phyloP scores from a whole-genome alignment of 1,139 yeast species.

The Blastobotrys elegans region DNA sequence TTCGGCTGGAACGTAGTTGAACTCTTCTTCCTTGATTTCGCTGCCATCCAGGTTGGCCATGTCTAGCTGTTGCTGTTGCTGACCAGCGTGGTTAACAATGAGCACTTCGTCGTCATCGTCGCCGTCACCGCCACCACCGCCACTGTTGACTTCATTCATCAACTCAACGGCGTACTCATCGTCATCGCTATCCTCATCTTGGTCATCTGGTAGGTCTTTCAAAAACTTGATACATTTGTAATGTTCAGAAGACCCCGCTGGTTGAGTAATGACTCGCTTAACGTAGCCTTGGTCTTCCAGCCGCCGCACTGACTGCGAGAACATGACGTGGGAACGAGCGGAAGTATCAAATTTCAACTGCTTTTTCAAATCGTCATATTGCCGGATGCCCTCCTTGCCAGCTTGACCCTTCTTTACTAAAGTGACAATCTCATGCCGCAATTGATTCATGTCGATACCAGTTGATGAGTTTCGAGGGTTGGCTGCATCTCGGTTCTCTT shows the following conservation, averaged over 20 bases:
- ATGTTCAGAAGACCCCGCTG: constrained; percentile 43
- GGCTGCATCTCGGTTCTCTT: constrained; percentile 17
- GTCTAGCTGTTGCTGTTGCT: neutral
- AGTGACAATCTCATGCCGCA: constrained; percentile 42
- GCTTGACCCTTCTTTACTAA: constrained; percentile 3
- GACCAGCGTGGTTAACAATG: neutral
- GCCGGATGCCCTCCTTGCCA: constrained; percentile 57
- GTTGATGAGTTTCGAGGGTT: constrained; percentile 20
- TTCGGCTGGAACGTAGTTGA: neutral
- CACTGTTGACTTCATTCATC: constrained; percentile 23
- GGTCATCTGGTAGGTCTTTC: constrained; percentile 42
- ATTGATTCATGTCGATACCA: constrained; percentile 38
- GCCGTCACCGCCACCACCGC: constrained; percentile 23
- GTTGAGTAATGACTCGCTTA: constrained; percentile 53
- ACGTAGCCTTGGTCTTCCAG: constrained; percentile 51
- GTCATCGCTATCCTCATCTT: constrained; percentile 36
- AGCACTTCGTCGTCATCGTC: constrained; percentile 22
- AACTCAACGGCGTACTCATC: constrained; percentile 24
- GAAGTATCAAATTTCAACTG: constrained; percentile 54
- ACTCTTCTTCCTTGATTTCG: constrained; percentile 23
- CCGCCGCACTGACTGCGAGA: constrained; percentile 47
- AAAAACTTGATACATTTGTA: constrained; percentile 58
- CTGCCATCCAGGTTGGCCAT: constrained; percentile 1
- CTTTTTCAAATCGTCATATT: constrained; percentile 56
- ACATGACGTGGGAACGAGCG: constrained; percentile 43